Base-by-base conservation (phyloP, 106 monocot species). In the Dioscorea dumetorum region DNA sequence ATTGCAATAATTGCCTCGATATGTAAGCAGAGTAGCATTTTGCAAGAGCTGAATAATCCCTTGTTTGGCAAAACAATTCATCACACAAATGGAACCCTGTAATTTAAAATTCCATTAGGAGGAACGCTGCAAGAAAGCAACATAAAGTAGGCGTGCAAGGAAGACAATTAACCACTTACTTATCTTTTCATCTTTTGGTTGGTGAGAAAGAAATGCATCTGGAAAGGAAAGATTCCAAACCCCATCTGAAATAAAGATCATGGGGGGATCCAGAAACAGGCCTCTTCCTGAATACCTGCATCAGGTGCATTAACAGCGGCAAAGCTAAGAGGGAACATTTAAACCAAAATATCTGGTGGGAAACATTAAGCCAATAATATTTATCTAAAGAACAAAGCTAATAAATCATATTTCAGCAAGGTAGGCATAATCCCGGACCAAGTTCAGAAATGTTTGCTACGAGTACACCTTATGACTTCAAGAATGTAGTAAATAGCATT, bases 201-300 rank as follows among this genome's bases (percentile, higher is more conserved):
- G 67, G 69, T 66, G 68, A 67, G 51, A 63, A 17, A 52, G n/a
- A 50, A 92, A 35, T 56, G 35, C 74, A 72, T 80, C 71, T 16
- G 97, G 97, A 35, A 97, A 2, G 62, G 92, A 92, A 67, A 97
- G 67, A 58, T 67, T 78, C 91, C 88, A 89, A 8, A 49, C 57
- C 63, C 52, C 78, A 61, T 81, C 75, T 14, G 32, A 67, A 72
- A 88, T 66, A 63, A 81, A 87, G 60, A 79, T 64, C 54, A 78
- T 86, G 60, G 97, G 92, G 49, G 91, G 87, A 62, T 91, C 82
- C 53, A 97, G 70, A 78, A 91, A 97, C 57, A 97, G 67, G 20
- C 97, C 97, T 79, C 92, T 86, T 48, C 97, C 97, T 15, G 97
- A 87, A 65, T 97, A 97, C 97, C 91, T 95, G 74, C 28, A 80